phyloP scores from a whole-genome alignment of 2,329 filamentous ascomycete genomes.

The Fusarium liriodendri region DNA sequence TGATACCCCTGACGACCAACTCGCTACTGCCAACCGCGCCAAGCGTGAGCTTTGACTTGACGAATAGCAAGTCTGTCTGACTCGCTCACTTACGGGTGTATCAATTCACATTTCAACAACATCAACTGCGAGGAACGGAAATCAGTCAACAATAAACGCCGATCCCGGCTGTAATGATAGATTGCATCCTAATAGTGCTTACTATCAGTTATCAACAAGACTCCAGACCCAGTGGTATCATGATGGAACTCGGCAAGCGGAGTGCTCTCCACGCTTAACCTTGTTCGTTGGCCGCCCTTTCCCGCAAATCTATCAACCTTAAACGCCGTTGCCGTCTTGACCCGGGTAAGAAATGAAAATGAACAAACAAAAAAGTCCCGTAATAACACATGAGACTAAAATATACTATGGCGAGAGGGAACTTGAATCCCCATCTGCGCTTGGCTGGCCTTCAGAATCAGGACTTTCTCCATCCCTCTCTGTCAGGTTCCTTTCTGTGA shows the following conservation, averaged over 20 bases:
- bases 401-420: slow-evolving; percentile 48
- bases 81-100: neutral
- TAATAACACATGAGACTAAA: slow-evolving; percentile 29
- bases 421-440: slow-evolving; percentile 49
- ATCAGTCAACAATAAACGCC: slow-evolving; percentile 9
- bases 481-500: slow-evolving; percentile 34
- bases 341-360: slow-evolving; percentile 15
- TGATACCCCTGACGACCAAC: slow-evolving; percentile 44
- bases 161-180: slow-evolving; percentile 22
- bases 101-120: neutral
- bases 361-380: slow-evolving; percentile 12
- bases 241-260: slow-evolving; percentile 42
- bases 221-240: slow-evolving; percentile 52
- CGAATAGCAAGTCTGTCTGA: neutral
- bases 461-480: slow-evolving; percentile 44
- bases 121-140: neutral
- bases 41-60: slow-evolving; percentile 11
- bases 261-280: slow-evolving; percentile 28
- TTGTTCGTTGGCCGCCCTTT: slow-evolving; percentile 30
- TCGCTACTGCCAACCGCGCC: slow-evolving; percentile 17
- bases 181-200: slow-evolving; percentile 25
- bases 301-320: slow-evolving; percentile 21
- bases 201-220: slow-evolving; percentile 24
- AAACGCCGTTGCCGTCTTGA: slow-evolving; percentile 35
- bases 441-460: slow-evolving; percentile 47